Conservation (phyloP, 345 rosid genomes). For the Dipteronia dyeriana region DNA sequence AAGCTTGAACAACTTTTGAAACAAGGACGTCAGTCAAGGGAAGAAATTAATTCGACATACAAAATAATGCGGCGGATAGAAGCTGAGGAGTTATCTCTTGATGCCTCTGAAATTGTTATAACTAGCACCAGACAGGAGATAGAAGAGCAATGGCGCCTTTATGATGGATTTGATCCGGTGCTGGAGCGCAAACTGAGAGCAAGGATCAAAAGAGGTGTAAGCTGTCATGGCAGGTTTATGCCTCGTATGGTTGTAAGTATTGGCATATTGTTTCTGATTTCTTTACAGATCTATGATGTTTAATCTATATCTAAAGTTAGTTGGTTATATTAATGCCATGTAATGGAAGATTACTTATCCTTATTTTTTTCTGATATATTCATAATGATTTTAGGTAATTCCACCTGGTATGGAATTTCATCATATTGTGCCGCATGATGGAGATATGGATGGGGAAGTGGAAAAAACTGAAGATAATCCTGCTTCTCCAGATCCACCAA, state of each 20-base stretch:
- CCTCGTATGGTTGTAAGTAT: conserved; percentile 75
- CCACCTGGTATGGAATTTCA: conserved; percentile 98
- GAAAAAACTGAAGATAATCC: conserved; percentile 59
- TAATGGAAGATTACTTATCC: not conserved
- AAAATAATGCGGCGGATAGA: conserved; percentile 77
- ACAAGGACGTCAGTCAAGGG: conserved; percentile 69
- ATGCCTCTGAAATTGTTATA: conserved; percentile 68
- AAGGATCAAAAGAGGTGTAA: conserved; percentile 72
- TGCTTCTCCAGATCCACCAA: conserved; percentile 66
- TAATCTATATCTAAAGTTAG: not conserved
- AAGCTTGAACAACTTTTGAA: conserved; percentile 73
- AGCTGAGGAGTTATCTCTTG: conserved; percentile 74
- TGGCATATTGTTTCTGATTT: conserved; percentile 17
- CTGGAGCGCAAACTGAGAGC: conserved; percentile 72
- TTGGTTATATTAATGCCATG: conserved; percentile 9
- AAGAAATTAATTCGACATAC: conserved; percentile 62
- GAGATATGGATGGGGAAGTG: conserved; percentile 66
- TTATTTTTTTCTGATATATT: not conserved
- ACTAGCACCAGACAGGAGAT: conserved; percentile 82
- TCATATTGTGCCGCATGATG: conserved; percentile 73
- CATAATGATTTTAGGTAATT: conserved; percentile 53
- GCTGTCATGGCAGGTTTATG: conserved; percentile 76
- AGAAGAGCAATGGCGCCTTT: conserved; percentile 77
- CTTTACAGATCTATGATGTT: not conserved
- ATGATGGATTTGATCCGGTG: conserved; percentile 75